These are phyloP conservation scores for Ophiosphaerella narmari DNA, from an alignment of 2,329 filamentous ascomycete species.

Conservation along the genomic window DNA sequence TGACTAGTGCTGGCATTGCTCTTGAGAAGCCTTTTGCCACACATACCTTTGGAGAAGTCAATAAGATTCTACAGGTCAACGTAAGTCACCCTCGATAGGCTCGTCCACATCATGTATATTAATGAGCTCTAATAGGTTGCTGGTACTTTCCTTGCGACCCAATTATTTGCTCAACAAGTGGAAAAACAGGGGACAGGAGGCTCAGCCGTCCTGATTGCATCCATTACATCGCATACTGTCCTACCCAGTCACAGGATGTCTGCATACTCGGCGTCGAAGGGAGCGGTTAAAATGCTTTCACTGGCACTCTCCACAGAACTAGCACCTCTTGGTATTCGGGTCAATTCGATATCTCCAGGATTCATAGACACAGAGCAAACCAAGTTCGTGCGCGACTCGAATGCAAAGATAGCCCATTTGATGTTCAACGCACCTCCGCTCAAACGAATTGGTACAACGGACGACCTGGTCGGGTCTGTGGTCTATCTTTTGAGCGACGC, in stretches of 20 bases:
- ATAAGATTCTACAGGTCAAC: constrained; percentile 3
- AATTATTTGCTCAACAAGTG: constrained; percentile 1
- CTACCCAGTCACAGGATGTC: constrained; percentile 1
- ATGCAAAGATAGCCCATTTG: constrained; percentile 1
- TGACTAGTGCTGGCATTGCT: constrained; percentile 4
- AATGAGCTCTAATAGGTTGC: background rate
- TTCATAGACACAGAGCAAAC: constrained; percentile 10
- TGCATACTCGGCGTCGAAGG: constrained; percentile 5
- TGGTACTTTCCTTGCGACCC: constrained; percentile 5
- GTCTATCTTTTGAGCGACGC: constrained; percentile 7
- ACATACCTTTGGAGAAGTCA: background rate
- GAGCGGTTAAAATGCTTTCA: constrained; percentile 3
- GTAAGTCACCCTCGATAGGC: background rate
- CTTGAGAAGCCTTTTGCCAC: constrained; percentile 3
- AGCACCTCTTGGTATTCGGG: constrained; percentile 9
- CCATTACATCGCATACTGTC: constrained; percentile 3
- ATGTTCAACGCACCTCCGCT: constrained; percentile 5
- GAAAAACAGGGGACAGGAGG: background rate
- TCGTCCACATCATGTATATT: background rate
- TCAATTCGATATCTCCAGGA: constrained; percentile 9
- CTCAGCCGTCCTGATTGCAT: constrained; percentile 2
- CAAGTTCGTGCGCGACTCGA: background rate
- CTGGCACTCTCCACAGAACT: constrained; percentile 5
- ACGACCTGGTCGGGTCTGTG: constrained; percentile 2
- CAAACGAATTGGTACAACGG: constrained; percentile 1